phyloP scores from a whole-genome alignment of 108 stramenopile genomes.

The Mediolabrus comicus region DNA sequence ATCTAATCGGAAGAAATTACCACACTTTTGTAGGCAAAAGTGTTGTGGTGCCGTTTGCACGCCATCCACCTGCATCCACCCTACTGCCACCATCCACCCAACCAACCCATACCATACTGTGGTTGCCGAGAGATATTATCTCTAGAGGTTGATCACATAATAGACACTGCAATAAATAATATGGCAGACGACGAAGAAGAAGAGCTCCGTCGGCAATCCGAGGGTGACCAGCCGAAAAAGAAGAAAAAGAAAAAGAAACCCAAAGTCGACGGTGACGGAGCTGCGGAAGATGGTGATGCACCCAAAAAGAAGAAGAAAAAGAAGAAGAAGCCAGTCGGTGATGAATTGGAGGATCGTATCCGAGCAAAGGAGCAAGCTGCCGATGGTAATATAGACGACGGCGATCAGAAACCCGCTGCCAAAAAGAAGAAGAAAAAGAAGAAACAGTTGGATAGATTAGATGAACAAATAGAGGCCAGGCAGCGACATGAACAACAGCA shows the following conservation, averaged over 20 bases:
- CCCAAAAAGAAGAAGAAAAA: neutral
- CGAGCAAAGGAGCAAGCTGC: neutral
- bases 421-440: neutral
- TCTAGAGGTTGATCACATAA: too few relatives aligned
- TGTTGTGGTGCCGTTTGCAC: too few relatives aligned
- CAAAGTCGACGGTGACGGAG: neutral
- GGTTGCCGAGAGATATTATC: too few relatives aligned
- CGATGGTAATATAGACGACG: neutral
- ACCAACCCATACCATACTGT: too few relatives aligned
- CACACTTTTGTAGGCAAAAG: too few relatives aligned
- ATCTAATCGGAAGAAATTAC: too few relatives aligned
- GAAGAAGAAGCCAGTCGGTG: neutral
- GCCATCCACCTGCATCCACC: too few relatives aligned
- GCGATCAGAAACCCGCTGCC: neutral
- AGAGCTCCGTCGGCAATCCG: neutral
- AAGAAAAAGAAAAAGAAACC: slow-evolving; percentile 25
- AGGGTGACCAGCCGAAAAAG: neutral
- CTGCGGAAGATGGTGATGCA: neutral
- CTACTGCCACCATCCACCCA: too few relatives aligned
- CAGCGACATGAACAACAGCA: neutral
- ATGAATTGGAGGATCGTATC: neutral
- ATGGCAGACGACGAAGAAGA: slow-evolving; percentile 1
- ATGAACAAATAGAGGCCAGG: neutral
- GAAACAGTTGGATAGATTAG: neutral
- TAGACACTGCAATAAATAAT: neutral